Percentiles rank a stretch among this genome's conserved stretches.
phyloP scores from a whole-genome alignment of 1,284 basidiomycete species.

The Ceratobasidium theobromae region DNA sequence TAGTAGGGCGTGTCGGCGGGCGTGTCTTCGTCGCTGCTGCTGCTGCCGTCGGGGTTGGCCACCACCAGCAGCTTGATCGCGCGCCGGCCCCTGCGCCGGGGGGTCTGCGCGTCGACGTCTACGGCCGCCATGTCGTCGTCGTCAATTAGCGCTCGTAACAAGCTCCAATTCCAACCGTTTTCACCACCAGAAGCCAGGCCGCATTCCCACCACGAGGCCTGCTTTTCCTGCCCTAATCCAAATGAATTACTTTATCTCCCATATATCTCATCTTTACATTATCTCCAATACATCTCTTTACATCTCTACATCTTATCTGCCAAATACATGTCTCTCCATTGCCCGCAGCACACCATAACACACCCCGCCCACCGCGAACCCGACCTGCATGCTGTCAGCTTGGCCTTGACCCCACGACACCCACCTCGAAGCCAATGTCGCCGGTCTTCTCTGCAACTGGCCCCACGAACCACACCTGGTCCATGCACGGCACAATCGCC shows the following conservation, averaged over 20 bases:
- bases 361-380: slow-evolving; percentile 55
- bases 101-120: slow-evolving; percentile 10
- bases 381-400: slow-evolving; percentile 39
- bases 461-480: slow-evolving; percentile 71
- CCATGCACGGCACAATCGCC: slow-evolving; percentile 64
- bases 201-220: slow-evolving; percentile 24
- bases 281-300: not conserved
- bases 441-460: slow-evolving; percentile 70
- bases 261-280: not conserved
- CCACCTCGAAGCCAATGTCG: slow-evolving; percentile 74
- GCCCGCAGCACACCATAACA: slow-evolving; percentile 60
- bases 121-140: slow-evolving; percentile 25
- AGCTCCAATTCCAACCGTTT: slow-evolving; percentile 45
- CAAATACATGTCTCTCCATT: slow-evolving; percentile 42
- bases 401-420: not conserved
- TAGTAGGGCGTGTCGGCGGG: slow-evolving; percentile 5
- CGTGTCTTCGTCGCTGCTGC: slow-evolving; percentile 18
- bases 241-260: not conserved
- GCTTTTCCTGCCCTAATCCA: slow-evolving; percentile 1
- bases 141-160: slow-evolving; percentile 3
- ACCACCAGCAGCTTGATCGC: slow-evolving; percentile 25
- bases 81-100: slow-evolving; percentile 7
- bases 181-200: slow-evolving; percentile 3
- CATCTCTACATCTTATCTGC: slow-evolving; percentile 4
- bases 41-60: slow-evolving; percentile 9